Conservation (phyloP, 169 alveolate genomes). For the Theileria parva region DNA sequence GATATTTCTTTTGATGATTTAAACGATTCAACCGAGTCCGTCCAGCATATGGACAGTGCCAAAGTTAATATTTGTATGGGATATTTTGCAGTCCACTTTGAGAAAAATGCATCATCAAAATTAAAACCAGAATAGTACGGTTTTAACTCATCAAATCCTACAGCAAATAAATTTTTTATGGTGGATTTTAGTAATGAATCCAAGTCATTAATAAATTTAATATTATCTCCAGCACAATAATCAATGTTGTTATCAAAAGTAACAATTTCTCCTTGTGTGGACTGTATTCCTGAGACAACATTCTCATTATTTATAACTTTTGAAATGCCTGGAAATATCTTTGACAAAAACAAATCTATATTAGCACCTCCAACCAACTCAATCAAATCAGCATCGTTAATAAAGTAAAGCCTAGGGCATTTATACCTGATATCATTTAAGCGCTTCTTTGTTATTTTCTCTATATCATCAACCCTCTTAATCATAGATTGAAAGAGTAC, state of each 20-base stretch:
- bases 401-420: conserved; percentile 98
- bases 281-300: conserved; percentile 85
- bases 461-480: conserved; percentile 90
- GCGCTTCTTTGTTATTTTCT: conserved; percentile 95
- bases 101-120: conserved; percentile 25
- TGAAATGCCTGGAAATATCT: conserved; percentile 98
- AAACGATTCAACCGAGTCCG: conserved; percentile 79
- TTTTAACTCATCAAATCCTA: conserved; percentile 80
- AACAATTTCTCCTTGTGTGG: conserved; percentile 88
- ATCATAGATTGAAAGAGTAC: conserved; percentile 88
- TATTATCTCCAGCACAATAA: conserved; percentile 72
- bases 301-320: conserved; percentile 77
- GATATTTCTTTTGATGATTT: conserved; percentile 15
- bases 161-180: conserved; percentile 79
- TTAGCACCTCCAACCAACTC: conserved; percentile 97
- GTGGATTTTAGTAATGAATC: conserved; percentile 80
- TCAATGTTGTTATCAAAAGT: conserved; percentile 66
- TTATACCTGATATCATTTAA: conserved; percentile 95
- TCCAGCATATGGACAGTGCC: conserved; percentile 86
- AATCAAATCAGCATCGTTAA: conserved; percentile 97
- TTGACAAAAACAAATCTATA: conserved; percentile 53
- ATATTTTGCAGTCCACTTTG: conserved; percentile 72
- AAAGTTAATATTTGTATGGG: conserved; percentile 86
- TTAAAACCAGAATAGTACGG: conserved; percentile 61
- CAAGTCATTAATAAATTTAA: conserved; percentile 83